phyloP scores from a whole-genome alignment of 2,329 filamentous ascomycete species.

The Penicillium sp. region DNA sequence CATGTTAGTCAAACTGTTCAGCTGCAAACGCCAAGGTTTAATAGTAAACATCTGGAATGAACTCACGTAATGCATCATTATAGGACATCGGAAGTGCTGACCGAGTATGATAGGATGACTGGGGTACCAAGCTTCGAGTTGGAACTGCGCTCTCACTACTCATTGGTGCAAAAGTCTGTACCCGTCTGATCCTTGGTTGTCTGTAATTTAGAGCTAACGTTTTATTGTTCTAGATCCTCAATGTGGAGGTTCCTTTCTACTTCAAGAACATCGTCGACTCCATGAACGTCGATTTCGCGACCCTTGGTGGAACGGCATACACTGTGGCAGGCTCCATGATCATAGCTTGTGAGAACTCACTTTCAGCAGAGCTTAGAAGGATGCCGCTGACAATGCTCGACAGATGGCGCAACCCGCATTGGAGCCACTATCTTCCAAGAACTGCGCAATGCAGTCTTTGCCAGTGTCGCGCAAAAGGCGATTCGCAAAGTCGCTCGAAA shows the following conservation, averaged over 20 bases:
- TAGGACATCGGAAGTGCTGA: slow-evolving; percentile 23
- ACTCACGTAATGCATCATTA: no score
- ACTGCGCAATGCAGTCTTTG: slow-evolving; percentile 92
- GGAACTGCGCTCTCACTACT: slow-evolving; percentile 80
- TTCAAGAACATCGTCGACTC: slow-evolving; percentile 98
- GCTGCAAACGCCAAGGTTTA: no score
- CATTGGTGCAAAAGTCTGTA: slow-evolving; percentile 42
- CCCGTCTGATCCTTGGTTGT: neutral
- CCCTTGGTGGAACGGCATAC: slow-evolving; percentile 82
- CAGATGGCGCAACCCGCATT: slow-evolving; percentile 81
- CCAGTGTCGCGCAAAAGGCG: slow-evolving; percentile 94
- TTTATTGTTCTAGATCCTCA: slow-evolving; percentile 62
- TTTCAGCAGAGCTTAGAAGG: neutral
- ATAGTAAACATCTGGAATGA: no score
- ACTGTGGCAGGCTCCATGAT: slow-evolving; percentile 92
- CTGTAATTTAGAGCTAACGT: slow-evolving; percentile 69
- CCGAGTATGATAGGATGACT: slow-evolving; percentile 57
- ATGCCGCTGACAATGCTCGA: slow-evolving; percentile 24
- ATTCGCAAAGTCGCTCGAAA: slow-evolving; percentile 88
- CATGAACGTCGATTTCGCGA: slow-evolving; percentile 94
- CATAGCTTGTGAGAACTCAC: slow-evolving; percentile 66
- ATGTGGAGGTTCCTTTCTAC: slow-evolving; percentile 98
- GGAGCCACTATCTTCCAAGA: slow-evolving; percentile 90
- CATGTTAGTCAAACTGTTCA: no score
- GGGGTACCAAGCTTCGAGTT: slow-evolving; percentile 81